Percentiles rank a stretch among this genome's conserved stretches.
Evolutionary conservation across 2,329 filamentous ascomycete species (phyloP).

Genomic region (Metarhizium anisopliae): DNA sequence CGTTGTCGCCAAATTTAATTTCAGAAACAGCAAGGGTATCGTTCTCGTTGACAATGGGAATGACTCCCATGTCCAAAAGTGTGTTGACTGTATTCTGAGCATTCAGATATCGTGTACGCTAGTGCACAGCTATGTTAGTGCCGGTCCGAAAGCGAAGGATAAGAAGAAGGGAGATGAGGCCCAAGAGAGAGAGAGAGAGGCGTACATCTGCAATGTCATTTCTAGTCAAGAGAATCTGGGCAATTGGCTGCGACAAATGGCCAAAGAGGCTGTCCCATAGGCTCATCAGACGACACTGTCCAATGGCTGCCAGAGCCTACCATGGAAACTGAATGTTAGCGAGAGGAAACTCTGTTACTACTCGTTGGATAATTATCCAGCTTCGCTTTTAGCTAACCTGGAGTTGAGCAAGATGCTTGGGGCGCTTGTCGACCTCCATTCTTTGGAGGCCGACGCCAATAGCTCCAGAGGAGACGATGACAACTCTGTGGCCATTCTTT

Average conservation of each 20-base stretch:
- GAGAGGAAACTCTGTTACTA: background rate
- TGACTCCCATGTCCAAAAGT: slow-evolving; percentile 86
- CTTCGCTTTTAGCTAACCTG: slow-evolving; percentile 45
- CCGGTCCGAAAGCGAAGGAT: too few species aligned
- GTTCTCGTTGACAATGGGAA: slow-evolving; percentile 98
- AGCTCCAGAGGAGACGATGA: slow-evolving; percentile 94
- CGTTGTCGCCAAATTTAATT: slow-evolving; percentile 99
- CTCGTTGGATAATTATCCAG: background rate
- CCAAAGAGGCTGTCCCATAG: slow-evolving; percentile 91
- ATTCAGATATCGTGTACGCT: slow-evolving; percentile 90
- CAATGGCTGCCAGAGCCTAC: slow-evolving; percentile 84
- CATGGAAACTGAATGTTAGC: background rate
- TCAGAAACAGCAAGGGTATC: slow-evolving; percentile 94
- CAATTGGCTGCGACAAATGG: slow-evolving; percentile 81
- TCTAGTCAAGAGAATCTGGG: slow-evolving; percentile 86
- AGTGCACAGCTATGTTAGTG: slow-evolving; percentile 9
- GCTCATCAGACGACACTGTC: slow-evolving; percentile 89
- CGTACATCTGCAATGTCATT: slow-evolving; percentile 92
- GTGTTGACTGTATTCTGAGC: slow-evolving; percentile 92
- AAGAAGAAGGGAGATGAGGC: background rate
- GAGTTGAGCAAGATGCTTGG: slow-evolving; percentile 81
- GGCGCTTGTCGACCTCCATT: slow-evolving; percentile 80
- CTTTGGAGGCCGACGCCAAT: slow-evolving; percentile 87
- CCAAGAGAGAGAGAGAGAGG: background rate
- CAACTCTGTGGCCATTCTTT: slow-evolving; percentile 85